Base-by-base conservation (phyloP, 768 basidiomycete genomes). In the Agaricus sinodeliciosus region DNA sequence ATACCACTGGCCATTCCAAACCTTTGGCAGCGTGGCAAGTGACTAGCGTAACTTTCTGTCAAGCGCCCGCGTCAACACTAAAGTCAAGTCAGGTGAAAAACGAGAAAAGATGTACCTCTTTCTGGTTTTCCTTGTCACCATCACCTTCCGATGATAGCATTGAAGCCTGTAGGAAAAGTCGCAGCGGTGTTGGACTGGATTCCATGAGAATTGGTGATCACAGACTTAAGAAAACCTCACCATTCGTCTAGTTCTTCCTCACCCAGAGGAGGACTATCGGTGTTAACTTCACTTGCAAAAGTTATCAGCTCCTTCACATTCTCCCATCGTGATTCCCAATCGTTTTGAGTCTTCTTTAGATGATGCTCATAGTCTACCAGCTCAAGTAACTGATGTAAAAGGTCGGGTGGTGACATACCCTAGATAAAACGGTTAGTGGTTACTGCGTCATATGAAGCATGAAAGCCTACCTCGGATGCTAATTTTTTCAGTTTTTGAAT, bases 11-110 rank as follows among this genome's bases (percentile, higher is more conserved):
- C 90, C 91, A 95, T 66, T 95, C 92, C 7, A 94, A 70, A 0
- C 92, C 91, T 65, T 95, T 95, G 0, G 91, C 90, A 31, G 90
- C 81, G 69, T 95, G 92, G 50, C 91, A 90, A 0, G 92, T 94
- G 1, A 85, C 77, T 41, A 94, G 81, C 1, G 84, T 86, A 6
- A 94, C 90, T 77, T 85, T 89, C 86, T 90, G 49, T 28, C 6
- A 11, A 31, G 31, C 26, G 22, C 19, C 37, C 22, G 13, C 26
- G 11, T 37, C 18, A 56, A 45, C 35, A 16, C 15, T 12, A n/a
- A 34, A 11, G 43, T 25, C 15, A 16, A 31, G 26, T 37, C 8
- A 47, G 2, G n/a, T 35, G 26, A 25, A 42, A 46, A 9, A 35
- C 8, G 8, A 28, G 51, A 25, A 28, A 13, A 47, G 15, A 19